A percentile compares a stretch with the other conserved stretches of the same genome.
These are phyloP conservation scores for Jacaranda copaia DNA, from an alignment of 257 asterid genomes.

Conservation along the genomic window DNA sequence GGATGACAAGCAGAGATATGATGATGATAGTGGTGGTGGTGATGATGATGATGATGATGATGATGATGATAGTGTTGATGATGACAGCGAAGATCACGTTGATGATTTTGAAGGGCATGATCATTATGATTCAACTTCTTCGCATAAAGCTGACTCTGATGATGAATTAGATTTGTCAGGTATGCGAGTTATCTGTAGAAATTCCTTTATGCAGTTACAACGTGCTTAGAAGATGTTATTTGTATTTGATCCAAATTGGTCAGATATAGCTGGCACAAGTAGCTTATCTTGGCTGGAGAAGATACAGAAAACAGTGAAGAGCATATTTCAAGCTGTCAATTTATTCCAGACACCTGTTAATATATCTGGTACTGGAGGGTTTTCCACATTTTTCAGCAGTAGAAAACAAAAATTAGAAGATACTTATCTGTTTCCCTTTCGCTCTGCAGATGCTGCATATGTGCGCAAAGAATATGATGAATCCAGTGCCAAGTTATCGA, in stretches of 20 bases:
- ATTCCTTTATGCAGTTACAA: slow-evolving; percentile 29
- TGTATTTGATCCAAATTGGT: slow-evolving; percentile 41
- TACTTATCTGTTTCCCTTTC: slow-evolving; percentile 40
- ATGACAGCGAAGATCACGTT: slow-evolving; percentile 54
- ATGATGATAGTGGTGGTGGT: slow-evolving; percentile 60
- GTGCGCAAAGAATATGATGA: slow-evolving; percentile 90
- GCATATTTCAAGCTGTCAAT: slow-evolving; percentile 73
- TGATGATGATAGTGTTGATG: slow-evolving; percentile 57
- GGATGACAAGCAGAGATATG: slow-evolving; percentile 65
- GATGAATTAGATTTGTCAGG: slow-evolving; percentile 83
- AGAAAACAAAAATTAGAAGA: slow-evolving; percentile 32
- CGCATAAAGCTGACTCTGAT: slow-evolving; percentile 66
- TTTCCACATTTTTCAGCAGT: slow-evolving; percentile 28
- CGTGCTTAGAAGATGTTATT: slow-evolving; percentile 33
- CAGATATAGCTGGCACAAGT: slow-evolving; percentile 63
- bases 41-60: slow-evolving; percentile 67
- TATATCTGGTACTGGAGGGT: slow-evolving; percentile 73
- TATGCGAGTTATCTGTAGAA: slow-evolving; percentile 37
- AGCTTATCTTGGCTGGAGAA: slow-evolving; percentile 88
- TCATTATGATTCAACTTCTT: slow-evolving; percentile 72
- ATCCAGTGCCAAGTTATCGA: slow-evolving; percentile 80
- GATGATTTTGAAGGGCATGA: slow-evolving; percentile 67
- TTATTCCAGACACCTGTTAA: slow-evolving; percentile 83
- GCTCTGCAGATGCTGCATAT: slow-evolving; percentile 73
- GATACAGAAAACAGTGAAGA: slow-evolving; percentile 75